phyloP scores from a whole-genome alignment of 192 early-diverging fungal genomes.

The Dissophora globulifera region DNA sequence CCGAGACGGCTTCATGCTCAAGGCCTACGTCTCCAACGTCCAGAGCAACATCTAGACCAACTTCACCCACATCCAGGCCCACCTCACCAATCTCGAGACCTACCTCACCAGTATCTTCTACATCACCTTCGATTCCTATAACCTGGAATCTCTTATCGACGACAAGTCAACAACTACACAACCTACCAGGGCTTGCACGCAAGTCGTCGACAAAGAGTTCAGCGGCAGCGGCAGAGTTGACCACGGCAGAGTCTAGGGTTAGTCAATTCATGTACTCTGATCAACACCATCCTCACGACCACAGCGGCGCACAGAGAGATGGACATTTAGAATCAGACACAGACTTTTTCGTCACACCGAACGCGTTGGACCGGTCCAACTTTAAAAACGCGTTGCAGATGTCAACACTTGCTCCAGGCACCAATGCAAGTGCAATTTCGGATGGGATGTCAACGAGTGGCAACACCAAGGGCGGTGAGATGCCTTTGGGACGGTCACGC shows the following conservation, averaged over 20 bases:
- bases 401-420: not conserved
- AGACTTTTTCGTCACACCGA: conserved; percentile 13
- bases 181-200: conserved; percentile 32
- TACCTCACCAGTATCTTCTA: too few species aligned
- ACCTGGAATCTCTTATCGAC: not conserved
- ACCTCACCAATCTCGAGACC: not conserved
- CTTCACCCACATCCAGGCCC: conserved; percentile 19
- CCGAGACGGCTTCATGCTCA: conserved; percentile 37
- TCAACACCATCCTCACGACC: too few species aligned
- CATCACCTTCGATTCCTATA: too few species aligned
- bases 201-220: conserved; percentile 40
- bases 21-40: not conserved
- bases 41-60: not conserved
- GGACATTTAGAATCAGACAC: not conserved
- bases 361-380: conserved; percentile 8
- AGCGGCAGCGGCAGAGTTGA: conserved; percentile 24
- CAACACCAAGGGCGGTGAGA: not conserved
- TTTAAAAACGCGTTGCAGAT: not conserved
- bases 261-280: conserved; percentile 37
- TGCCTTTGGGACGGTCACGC: conserved; percentile 9
- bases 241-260: conserved; percentile 28
- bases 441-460: not conserved
- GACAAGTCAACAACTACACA: conserved; percentile 2
- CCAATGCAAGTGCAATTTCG: not conserved
- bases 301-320: too few species aligned